Evolutionary conservation across 805 yeast genomes (phyloP), one percentile per base, ranked within the genome.

Genomic region (Suhomyces kilbournensis): DNA sequence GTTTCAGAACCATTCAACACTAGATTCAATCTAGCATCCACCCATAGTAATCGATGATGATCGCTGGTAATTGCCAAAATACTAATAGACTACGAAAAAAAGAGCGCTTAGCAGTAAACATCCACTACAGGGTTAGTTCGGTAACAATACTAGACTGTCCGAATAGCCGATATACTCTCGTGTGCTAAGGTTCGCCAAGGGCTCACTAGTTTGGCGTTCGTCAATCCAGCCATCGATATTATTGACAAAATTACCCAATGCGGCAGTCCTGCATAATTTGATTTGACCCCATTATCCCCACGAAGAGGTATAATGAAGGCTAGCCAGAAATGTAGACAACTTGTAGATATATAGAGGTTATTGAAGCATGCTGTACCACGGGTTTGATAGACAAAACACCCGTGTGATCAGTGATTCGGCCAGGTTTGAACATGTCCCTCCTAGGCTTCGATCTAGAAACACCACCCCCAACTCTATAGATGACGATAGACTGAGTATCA

Each of bases 371-470:
- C 50, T 26, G 46, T 30, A 30, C 44, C 17, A 25, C 23, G 40
- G 43, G 28, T 40, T 17, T 9, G 50, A 22, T 2, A 28, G 38
- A 44, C 26, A 35, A 25, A 40, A 25, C 26, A 23, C 32, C 6
- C 56, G 72, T 26, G 62, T 70, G 12, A 66, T 67, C 8, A 63
- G 72, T 52, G 75, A 70, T 52, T 49, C 60, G 8, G 65, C 74
- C 17, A 59, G 76, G 7, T 72, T 71, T 48, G 70, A 70, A 34
- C 64, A 58, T 48, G 69, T 56, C 2, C 54, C 59, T 4, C 68
- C 71, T 1, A 35, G 67, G 46, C 58, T 56, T 25, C 54, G 74
- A 35, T 68, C 75, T 3, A 53, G 74, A 55, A 66, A 70, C 47
- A 49, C 69, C 2, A 64, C 75, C 7, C 74, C 75, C 1, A 60